Evolutionary conservation across 805 yeast species (phyloP).

Genomic region (Candida namnaoensis): DNA sequence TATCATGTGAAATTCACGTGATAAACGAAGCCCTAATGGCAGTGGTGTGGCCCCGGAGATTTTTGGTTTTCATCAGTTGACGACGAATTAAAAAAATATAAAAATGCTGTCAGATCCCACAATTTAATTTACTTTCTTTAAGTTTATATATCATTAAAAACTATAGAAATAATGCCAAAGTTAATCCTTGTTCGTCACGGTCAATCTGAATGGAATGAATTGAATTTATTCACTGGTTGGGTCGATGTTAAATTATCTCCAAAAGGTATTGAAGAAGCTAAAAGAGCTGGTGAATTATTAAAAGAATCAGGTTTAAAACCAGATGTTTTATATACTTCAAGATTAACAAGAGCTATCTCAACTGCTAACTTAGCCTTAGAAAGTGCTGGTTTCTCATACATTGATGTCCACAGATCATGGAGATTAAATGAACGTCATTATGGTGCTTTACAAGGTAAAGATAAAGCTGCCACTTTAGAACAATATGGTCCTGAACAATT

Average conservation of each 20-base stretch:
- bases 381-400: constrained; percentile 79
- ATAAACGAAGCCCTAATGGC: no score
- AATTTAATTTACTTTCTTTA: neutral
- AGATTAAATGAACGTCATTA: constrained; percentile 98
- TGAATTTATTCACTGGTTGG: constrained; percentile 98
- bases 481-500: constrained; percentile 86
- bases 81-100: neutral
- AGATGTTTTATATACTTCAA: constrained; percentile 85
- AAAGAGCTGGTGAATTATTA: constrained; percentile 86
- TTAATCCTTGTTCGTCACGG: constrained; percentile 96
- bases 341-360: constrained; percentile 90
- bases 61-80: no score
- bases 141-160: neutral
- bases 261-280: constrained; percentile 84
- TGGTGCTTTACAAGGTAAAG: constrained; percentile 98
- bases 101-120: neutral
- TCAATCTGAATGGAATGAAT: constrained; percentile 98
- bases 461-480: constrained; percentile 88
- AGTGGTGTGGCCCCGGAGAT: no score
- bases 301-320: constrained; percentile 81
- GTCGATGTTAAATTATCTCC: constrained; percentile 86
- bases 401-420: constrained; percentile 93
- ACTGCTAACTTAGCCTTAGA: constrained; percentile 94
- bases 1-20: neutral
- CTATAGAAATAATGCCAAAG: constrained; percentile 36